These are phyloP conservation scores for Solanum pinnatisectum DNA, from an alignment of 257 asterid species.

Conservation along the genomic window DNA sequence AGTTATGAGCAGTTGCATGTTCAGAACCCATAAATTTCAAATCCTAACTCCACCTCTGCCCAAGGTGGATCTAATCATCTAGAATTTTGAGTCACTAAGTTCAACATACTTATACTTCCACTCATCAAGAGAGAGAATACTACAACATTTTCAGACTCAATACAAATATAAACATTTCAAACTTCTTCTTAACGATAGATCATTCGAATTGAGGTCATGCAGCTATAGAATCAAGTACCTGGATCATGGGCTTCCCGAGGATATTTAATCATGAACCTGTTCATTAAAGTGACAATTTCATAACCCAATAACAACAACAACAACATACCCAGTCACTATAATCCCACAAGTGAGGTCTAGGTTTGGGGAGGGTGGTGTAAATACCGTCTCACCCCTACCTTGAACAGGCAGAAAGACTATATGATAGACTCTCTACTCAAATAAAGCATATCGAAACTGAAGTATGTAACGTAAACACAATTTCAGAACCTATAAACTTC, in stretches of 20 bases:
- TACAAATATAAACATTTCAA: background rate
- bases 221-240: slow-evolving; percentile 29
- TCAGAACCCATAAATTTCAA: background rate
- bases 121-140: background rate
- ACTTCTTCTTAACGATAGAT: background rate
- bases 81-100: background rate
- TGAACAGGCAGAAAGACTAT: background rate
- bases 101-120: background rate
- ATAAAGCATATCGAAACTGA: background rate
- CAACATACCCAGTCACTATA: background rate
- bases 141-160: background rate
- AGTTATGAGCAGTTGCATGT: background rate
- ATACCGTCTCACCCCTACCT: background rate
- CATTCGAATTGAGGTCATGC: background rate
- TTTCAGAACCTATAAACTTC: background rate
- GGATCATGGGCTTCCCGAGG: slow-evolving; percentile 94
- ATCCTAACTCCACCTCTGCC: background rate
- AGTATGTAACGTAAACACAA: background rate
- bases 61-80: background rate
- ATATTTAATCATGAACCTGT: slow-evolving; percentile 6
- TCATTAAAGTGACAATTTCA: background rate
- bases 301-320: background rate
- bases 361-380: background rate
- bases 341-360: background rate
- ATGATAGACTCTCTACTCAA: background rate